Evolutionary conservation across 2,329 filamentous ascomycete genomes (phyloP), one percentile per base, ranked within the genome.

Genomic region (Sporothrix inflata): DNA sequence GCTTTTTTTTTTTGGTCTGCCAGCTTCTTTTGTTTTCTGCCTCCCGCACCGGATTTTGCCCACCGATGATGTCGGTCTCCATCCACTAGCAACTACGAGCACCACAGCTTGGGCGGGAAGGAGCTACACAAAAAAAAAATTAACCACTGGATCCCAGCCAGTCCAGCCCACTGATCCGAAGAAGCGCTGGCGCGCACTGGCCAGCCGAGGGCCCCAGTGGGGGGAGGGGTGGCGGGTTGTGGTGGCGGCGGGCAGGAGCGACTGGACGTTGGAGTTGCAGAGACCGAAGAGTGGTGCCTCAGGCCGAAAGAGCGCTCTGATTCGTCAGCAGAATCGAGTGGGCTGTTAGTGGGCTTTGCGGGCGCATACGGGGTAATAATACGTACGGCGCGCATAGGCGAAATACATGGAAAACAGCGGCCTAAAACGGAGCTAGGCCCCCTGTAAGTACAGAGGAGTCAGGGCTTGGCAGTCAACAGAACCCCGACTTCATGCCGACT

Each of bases 1-100:
- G 16, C 7, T 6, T 27, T 34, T 47, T 61, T 70, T 70, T 70
- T 14, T n/a, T 21, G 40, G 24, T 61, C 24, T 34, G 42, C 60
- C 60, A 65, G 60, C 60, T 45, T 57, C 67, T 38, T 27, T 21
- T 61, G 38, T 55, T 60, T 66, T 65, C 55, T 72, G 51, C 60
- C 61, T 67, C 57, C 51, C 61, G 34, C 63, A 51, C 70, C 60
- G 70, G 63, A 69, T 72, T 73, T 72, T 73, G 63, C 57, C 74
- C 69, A 71, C 71, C 72, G 73, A 76, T 76, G 74, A 76, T 75
- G 74, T 75, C 73, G 73, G 67, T 53, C 63, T 51, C 40, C 65
- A 53, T 70, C 67, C 74, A 71, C 67, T 51, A 66, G 61, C 14
- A 73, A 73, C 69, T 73, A 73, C 55, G 69, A 38, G 55, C 11